Base-by-base conservation (phyloP, 208 protist species). In the Leishmania turanica region DNA sequence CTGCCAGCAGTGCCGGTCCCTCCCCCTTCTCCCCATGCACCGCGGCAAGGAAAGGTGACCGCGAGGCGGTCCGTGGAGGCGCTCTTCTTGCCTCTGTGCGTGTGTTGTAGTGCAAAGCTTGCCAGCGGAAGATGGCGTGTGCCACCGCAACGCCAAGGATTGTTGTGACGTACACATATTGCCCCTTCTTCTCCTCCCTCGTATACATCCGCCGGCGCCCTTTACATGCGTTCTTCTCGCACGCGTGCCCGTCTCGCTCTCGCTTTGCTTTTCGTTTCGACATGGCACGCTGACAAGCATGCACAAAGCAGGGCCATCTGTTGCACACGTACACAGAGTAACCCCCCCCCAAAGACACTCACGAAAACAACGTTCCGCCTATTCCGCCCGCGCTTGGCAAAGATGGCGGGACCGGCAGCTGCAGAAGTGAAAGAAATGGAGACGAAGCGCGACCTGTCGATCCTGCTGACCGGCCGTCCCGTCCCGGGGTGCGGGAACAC, bases 401-500 rank as follows among this genome's bases (percentile, higher is more conserved):
- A 82, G 84, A 87, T 85, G 78, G 88, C 92, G 87, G 68, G 88
- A 42, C 70, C 78, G 60, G 78, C 84, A 17, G 87, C 86, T 21
- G 82, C 53, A 13, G 83, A 71, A 17, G 80, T 37, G 3, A 47
- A 37, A 24, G 69, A 66, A 49, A 56, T 89, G 5, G 94, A 95
- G 83, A 90, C 91, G 60, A 96, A 96, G 83, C 88, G 89, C 34
- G 93, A 96, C 77, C 86, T 97, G 27, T 80, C 87, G 34, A 85
- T 93, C 17, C 87, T 98, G 77, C 90, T 95, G 84, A 95, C 85
- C 21, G 95, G 95, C 15, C 92, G 95, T n/a, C 92, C 89, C 11
- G 94, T 98, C 27, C 85, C 88, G 19, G 93, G 93, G 40, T 96
- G 87, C 85, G 49, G 73, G 53, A 98, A 98, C 85, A 92, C 92